These are phyloP conservation scores for Sporothrix brunneoviolacea DNA, from an alignment of 2,329 filamentous ascomycete species.

Conservation along the genomic window DNA sequence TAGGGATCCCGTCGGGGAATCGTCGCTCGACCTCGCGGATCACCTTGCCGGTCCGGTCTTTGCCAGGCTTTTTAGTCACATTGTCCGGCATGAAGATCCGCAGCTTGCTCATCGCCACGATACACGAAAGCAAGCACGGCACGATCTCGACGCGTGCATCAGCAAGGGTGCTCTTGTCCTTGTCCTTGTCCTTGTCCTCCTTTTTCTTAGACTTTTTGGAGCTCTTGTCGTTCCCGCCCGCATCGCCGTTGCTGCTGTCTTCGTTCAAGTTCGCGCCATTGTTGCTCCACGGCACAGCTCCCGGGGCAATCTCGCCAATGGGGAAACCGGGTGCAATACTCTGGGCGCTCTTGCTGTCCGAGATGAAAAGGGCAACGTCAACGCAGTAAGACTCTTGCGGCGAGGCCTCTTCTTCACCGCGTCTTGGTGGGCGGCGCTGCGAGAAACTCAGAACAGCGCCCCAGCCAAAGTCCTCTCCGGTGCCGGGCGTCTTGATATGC, in stretches of 20 bases:
- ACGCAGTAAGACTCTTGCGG: constrained; percentile 75
- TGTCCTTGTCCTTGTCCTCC: neutral
- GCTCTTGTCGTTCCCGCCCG: neutral
- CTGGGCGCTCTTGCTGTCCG: constrained; percentile 38
- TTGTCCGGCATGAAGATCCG: constrained; percentile 78
- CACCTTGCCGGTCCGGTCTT: constrained; percentile 59
- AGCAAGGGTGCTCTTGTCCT: neutral
- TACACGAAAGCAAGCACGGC: constrained; percentile 76
- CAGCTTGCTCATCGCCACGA: constrained; percentile 78
- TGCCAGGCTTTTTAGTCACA: constrained; percentile 58
- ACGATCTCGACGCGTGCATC: constrained; percentile 65
- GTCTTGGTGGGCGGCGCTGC: constrained; percentile 56
- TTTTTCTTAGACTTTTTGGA: neutral
- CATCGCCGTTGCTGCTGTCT: neutral
- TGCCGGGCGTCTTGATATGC: constrained; percentile 68
- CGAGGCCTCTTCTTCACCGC: constrained; percentile 56
- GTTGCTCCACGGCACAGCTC: constrained; percentile 50
- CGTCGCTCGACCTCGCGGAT: constrained; percentile 75
- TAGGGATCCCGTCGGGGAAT: constrained; percentile 85
- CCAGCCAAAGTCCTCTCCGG: constrained; percentile 86
- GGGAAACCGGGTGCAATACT: constrained; percentile 34
- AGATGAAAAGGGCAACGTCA: constrained; percentile 67
- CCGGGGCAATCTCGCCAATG: constrained; percentile 49
- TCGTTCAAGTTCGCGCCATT: neutral
- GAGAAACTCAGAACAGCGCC: constrained; percentile 75